Percentiles rank a stretch among this genome's conserved stretches.
Conservation (phyloP, 495 filamentous ascomycete species). For the Neurospora sp. region DNA sequence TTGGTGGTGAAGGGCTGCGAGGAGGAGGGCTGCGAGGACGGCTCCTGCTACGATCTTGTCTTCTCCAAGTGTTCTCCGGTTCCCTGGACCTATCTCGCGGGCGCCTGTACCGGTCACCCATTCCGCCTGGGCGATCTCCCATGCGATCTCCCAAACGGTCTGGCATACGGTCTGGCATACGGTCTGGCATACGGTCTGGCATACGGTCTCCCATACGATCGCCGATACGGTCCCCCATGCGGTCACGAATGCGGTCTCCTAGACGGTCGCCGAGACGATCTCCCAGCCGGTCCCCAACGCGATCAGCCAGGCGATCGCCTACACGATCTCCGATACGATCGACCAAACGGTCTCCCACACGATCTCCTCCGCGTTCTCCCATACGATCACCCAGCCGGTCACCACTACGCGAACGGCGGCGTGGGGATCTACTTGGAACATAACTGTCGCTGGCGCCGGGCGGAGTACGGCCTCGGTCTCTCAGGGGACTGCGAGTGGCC, state of each 20-base stretch:
- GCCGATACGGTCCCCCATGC: background rate
- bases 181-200: background rate
- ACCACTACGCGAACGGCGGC: conserved; percentile 23
- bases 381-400: conserved; percentile 9
- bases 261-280: background rate
- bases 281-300: conserved; percentile 18
- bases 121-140: conserved; percentile 16
- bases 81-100: conserved; percentile 23
- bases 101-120: conserved; percentile 21
- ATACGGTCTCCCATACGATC: background rate
- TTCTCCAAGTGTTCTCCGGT: conserved; percentile 9
- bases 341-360: conserved; percentile 3
- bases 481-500: conserved; percentile 29
- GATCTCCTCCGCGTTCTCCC: conserved; percentile 14
- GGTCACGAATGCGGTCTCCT: background rate
- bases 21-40: conserved; percentile 27
- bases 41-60: conserved; percentile 29
- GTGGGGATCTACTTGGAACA: conserved; percentile 24
- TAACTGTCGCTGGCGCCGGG: conserved; percentile 26
- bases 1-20: conserved; percentile 18
- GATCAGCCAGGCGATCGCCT: conserved; percentile 28
- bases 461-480: conserved; percentile 26
- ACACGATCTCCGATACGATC: conserved; percentile 26
- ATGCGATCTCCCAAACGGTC: background rate
- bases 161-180: background rate